These are phyloP conservation scores for Rauvolfia tetraphylla DNA, from an alignment of 257 asterid genomes.

Conservation along the genomic window DNA sequence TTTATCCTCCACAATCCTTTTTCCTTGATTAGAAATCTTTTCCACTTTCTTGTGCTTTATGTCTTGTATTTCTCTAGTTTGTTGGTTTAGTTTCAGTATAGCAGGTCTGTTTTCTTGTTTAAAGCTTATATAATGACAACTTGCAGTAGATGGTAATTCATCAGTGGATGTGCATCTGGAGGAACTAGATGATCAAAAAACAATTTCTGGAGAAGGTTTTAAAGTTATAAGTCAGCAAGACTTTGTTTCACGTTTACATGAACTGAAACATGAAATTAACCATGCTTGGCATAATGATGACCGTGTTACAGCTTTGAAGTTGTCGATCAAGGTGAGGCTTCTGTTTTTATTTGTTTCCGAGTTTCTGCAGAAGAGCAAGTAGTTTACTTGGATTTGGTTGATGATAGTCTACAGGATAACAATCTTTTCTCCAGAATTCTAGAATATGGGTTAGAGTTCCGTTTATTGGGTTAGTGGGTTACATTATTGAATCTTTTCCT, in stretches of 20 bases:
- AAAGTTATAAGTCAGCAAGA: constrained; percentile 60
- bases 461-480: not conserved
- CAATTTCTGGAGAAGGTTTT: constrained; percentile 50
- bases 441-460: not conserved
- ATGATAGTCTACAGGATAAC: not conserved
- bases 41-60: not conserved
- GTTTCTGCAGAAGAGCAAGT: not conserved
- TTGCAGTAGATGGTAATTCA: constrained; percentile 49
- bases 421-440: not conserved
- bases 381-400: not conserved
- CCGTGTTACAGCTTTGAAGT: constrained; percentile 70
- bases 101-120: not conserved
- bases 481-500: not conserved
- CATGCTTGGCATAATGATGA: constrained; percentile 74
- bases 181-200: constrained; percentile 55
- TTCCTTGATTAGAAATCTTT: not conserved
- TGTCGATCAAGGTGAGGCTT: constrained; percentile 70
- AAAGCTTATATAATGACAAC: constrained; percentile 8
- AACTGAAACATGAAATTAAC: constrained; percentile 60
- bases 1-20: not conserved
- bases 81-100: not conserved
- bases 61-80: not conserved
- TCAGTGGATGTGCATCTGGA: constrained; percentile 44
- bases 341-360: constrained; percentile 1
- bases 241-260: constrained; percentile 57